phyloP scores from a whole-genome alignment of 2,329 filamentous ascomycete genomes.

The Scedosporium aurantiacum region DNA sequence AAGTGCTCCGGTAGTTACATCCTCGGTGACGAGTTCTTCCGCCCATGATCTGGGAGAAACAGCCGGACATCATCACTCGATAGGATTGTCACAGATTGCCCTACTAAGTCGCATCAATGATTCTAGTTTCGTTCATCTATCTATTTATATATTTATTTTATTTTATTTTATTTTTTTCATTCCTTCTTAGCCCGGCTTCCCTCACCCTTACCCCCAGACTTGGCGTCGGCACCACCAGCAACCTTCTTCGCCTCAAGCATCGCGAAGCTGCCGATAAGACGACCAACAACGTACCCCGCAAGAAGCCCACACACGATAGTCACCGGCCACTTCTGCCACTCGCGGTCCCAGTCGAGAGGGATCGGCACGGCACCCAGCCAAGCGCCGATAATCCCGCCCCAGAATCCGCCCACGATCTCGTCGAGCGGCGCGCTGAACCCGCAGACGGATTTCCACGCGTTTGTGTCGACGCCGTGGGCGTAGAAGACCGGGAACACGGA shows the following conservation, averaged over 20 bases:
- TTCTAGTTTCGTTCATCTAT: no score
- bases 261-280: constrained; percentile 44
- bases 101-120: no score
- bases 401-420: constrained; percentile 68
- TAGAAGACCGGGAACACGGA: constrained; percentile 74
- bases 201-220: background rate
- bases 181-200: background rate
- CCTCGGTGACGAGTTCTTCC: no score
- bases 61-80: no score
- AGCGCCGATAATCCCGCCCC: constrained; percentile 70
- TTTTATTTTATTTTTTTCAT: background rate
- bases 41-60: no score
- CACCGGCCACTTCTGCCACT: constrained; percentile 97
- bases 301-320: constrained; percentile 81
- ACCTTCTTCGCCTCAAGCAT: constrained; percentile 25
- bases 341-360: constrained; percentile 95
- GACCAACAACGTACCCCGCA: constrained; percentile 63
- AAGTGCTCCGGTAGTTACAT: no score
- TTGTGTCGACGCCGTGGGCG: constrained; percentile 64
- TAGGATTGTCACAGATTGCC: no score
- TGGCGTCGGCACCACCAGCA: background rate
- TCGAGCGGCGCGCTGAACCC: constrained; percentile 63
- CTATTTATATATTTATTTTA: background rate
- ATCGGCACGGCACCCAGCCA: constrained; percentile 95
- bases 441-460: constrained; percentile 60